phyloP scores from a whole-genome alignment of 2,329 filamentous ascomycete genomes.

The Biscogniauxia sp. region DNA sequence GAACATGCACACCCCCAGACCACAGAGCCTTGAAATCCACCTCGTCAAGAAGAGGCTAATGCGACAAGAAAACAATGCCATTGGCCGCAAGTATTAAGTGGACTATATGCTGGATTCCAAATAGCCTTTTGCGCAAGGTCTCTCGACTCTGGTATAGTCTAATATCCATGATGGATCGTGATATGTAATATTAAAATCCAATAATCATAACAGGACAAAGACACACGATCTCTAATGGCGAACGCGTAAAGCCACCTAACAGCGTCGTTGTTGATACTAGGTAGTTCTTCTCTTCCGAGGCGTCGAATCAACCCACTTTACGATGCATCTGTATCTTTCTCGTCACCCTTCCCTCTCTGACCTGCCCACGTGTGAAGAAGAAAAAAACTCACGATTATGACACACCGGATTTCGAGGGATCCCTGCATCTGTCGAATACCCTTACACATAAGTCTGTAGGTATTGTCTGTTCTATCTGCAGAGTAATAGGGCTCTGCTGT shows the following conservation, averaged over 20 bases:
- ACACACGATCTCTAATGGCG: neutral
- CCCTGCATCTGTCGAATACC: neutral
- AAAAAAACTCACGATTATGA: neutral
- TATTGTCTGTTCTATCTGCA: neutral
- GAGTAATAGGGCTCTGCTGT: conserved; percentile 1
- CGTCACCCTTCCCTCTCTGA: neutral
- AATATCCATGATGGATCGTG: neutral
- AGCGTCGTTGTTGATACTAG: neutral
- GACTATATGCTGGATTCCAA: neutral
- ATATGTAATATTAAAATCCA: neutral
- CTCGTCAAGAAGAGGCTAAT: neutral
- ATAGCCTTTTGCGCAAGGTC: neutral
- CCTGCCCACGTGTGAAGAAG: neutral
- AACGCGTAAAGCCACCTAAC: neutral
- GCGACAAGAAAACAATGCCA: neutral
- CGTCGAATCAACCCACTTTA: neutral
- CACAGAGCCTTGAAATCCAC: neutral
- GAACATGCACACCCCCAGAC: neutral
- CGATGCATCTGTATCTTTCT: neutral
- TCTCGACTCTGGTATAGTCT: neutral
- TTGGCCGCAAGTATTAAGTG: neutral
- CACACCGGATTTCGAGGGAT: neutral
- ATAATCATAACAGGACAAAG: neutral
- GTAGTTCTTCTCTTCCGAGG: neutral
- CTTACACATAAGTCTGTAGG: neutral